phyloP scores from a whole-genome alignment of 2,329 filamentous ascomycete genomes.

The Kalaharituber pfeilii region DNA sequence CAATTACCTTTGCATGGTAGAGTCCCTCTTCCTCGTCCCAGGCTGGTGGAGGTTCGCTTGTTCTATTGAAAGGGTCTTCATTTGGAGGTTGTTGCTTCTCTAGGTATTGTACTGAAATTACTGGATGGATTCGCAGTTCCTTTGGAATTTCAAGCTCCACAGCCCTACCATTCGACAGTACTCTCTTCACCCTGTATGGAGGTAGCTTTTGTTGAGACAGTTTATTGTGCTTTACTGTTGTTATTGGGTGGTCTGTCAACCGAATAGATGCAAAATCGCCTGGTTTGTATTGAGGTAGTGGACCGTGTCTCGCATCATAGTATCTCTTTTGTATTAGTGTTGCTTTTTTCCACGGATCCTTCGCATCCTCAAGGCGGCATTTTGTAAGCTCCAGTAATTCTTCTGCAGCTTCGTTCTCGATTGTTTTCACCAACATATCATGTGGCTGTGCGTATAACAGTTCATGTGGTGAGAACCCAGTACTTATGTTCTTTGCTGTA shows the following conservation, averaged over 20 bases:
- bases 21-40: background rate
- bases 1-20: background rate
- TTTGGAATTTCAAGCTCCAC: background rate
- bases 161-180: background rate
- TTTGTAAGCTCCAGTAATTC: background rate
- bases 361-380: background rate
- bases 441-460: background rate
- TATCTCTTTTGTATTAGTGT: background rate
- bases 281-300: background rate
- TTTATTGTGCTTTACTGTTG: background rate
- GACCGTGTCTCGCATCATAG: conserved; percentile 1
- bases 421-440: background rate
- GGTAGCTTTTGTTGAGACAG: background rate
- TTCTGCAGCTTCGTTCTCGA: background rate
- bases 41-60: background rate
- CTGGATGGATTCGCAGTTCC: background rate
- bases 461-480: background rate
- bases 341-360: background rate
- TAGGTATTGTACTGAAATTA: background rate
- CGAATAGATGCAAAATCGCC: conserved; percentile 1
- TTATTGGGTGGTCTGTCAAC: background rate
- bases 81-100: background rate
- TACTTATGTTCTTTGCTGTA: background rate
- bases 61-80: background rate
- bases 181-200: background rate